A percentile compares a stretch with the other conserved stretches of the same genome.
Conservation (phyloP, 768 basidiomycete genomes). For the Lyophyllum decastes region DNA sequence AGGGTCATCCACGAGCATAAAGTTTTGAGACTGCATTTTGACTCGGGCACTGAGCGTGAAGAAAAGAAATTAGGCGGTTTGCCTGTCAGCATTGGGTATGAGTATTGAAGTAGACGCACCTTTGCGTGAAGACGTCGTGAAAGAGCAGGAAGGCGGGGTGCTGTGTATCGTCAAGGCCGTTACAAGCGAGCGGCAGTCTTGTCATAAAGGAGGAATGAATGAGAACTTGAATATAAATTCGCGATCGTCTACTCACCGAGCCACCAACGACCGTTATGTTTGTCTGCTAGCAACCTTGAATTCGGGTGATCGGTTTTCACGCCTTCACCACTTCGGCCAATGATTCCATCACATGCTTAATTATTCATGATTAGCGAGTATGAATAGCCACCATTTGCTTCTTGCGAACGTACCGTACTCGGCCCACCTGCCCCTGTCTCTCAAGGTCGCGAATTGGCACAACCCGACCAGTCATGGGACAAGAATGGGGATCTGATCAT, state of each 20-base stretch:
- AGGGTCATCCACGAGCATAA: slow-evolving; percentile 75
- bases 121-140: not conserved
- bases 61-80: not conserved
- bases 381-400: not conserved
- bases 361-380: not conserved
- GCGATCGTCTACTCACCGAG: not conserved
- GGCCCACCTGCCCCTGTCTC: not conserved
- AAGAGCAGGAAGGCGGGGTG: not conserved
- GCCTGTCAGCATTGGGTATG: no score
- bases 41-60: not conserved
- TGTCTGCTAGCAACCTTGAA: not conserved
- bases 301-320: slow-evolving; percentile 1
- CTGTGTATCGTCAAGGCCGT: not conserved
- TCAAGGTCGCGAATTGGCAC: not conserved
- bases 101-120: no score
- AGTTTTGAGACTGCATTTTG: slow-evolving; percentile 66
- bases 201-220: not conserved
- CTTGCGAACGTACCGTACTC: not conserved
- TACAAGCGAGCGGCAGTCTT: not conserved
- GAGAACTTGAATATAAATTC: not conserved
- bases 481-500: not conserved
- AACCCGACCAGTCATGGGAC: not conserved
- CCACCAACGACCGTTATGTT: not conserved
- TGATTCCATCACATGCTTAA: not conserved
- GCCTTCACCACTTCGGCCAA: not conserved